A percentile compares a stretch with the other conserved stretches of the same genome.
Conservation (phyloP, 192 early-diverging fungal species). For the Lunasporangiospora selenospora region DNA sequence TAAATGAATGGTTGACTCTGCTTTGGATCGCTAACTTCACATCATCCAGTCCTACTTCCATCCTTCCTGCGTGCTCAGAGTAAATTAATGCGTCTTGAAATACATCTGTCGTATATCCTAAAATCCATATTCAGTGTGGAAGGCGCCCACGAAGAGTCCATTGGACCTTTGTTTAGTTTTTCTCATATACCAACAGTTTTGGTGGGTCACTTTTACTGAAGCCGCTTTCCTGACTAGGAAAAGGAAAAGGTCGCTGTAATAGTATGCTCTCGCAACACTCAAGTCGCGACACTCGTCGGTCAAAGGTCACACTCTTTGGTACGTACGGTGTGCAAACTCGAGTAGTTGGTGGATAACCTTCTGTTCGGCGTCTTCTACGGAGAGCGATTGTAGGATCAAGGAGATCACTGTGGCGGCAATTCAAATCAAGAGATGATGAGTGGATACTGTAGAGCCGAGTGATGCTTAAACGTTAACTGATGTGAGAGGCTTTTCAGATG, state of each 20-base stretch:
- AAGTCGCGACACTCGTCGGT: constrained; percentile 4
- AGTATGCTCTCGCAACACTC: too few relatives aligned
- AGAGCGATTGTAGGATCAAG: constrained; percentile 83
- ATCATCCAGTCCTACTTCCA: constrained; percentile 82
- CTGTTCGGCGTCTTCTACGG: constrained; percentile 89
- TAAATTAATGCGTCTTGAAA: constrained; percentile 91
- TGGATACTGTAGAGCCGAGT: not conserved
- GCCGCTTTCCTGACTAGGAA: too few relatives aligned
- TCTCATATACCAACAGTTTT: too few relatives aligned
- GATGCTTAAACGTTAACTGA: too few relatives aligned
- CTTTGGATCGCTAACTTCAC: constrained; percentile 93
- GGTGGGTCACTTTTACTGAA: too few relatives aligned
- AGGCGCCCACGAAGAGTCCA: too few relatives aligned
- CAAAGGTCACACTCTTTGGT: not conserved
- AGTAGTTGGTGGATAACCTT: constrained; percentile 90
- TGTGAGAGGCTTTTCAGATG: too few relatives aligned
- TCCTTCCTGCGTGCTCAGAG: constrained; percentile 88
- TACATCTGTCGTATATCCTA: constrained; percentile 90
- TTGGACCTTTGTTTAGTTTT: too few relatives aligned
- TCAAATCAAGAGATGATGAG: not conserved
- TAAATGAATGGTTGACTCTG: constrained; percentile 90
- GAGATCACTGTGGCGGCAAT: constrained; percentile 77
- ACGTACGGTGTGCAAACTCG: constrained; percentile 90
- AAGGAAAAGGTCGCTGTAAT: too few relatives aligned
- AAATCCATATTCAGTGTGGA: too few relatives aligned